These are phyloP conservation scores for Suillus subalutaceus DNA, from an alignment of 768 basidiomycete species.

Conservation along the genomic window DNA sequence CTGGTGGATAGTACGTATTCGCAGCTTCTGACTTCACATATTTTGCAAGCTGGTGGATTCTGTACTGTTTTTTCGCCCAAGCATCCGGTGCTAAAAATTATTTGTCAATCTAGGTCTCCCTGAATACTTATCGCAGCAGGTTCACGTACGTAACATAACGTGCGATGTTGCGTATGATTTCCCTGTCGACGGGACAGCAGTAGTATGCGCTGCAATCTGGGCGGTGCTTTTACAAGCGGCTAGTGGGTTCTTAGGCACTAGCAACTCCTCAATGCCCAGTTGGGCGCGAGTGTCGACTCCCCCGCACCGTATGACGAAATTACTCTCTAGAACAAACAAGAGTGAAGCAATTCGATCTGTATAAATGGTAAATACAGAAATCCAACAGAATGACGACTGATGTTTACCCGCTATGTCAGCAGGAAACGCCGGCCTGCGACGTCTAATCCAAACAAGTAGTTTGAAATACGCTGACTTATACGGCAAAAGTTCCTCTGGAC, in stretches of 20 bases:
- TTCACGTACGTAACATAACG: conserved; percentile 42
- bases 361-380: conserved; percentile 5
- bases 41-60: not conserved
- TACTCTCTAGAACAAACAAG: conserved; percentile 34
- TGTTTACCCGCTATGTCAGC: conserved; percentile 30
- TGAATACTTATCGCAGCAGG: conserved; percentile 9
- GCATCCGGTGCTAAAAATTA: conserved; percentile 39
- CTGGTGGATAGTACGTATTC: not conserved
- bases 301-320: conserved; percentile 29
- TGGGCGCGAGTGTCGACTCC: conserved; percentile 34
- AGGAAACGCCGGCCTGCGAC: conserved; percentile 31
- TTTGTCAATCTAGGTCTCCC: conserved; percentile 11
- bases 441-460: conserved; percentile 45
- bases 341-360: conserved; percentile 36
- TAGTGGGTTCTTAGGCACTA: conserved; percentile 17
- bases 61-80: conserved; percentile 25
- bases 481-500: conserved; percentile 39
- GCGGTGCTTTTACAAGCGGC: not conserved
- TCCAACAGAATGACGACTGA: not conserved
- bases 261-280: conserved; percentile 38
- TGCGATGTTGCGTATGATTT: conserved; percentile 6
- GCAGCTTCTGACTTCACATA: not conserved
- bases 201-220: conserved; percentile 10
- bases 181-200: conserved; percentile 16
- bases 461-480: conserved; percentile 54